These are phyloP conservation scores for Melampsora americana DNA, from an alignment of 1,284 basidiomycete genomes.

Conservation along the genomic window DNA sequence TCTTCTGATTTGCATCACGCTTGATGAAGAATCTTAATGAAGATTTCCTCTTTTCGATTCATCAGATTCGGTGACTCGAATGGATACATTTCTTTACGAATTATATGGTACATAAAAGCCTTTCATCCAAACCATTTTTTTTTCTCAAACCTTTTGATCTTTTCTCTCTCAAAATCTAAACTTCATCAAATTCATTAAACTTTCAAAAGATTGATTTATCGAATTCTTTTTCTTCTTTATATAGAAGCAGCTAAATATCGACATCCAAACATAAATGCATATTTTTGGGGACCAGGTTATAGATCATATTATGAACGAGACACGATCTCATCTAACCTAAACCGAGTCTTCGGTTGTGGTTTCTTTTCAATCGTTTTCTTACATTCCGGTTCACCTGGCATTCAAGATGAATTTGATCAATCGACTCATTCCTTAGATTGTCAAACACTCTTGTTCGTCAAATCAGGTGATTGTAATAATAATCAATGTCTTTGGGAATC, in stretches of 20 bases:
- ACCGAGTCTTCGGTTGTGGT: neutral
- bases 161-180: too few species aligned
- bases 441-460: neutral
- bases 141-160: too few species aligned
- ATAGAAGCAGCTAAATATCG: neutral
- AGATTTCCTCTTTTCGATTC: neutral
- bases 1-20: neutral
- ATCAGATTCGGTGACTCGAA: slow-evolving; percentile 6
- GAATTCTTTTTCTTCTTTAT: neutral
- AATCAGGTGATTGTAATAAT: neutral
- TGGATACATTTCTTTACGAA: neutral
- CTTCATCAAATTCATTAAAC: too few species aligned
- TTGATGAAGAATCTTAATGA: neutral
- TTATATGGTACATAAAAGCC: neutral
- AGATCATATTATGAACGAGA: neutral
- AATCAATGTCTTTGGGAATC: neutral
- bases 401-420: neutral
- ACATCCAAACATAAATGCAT: neutral
- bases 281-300: slow-evolving; percentile 1
- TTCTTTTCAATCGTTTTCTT: neutral
- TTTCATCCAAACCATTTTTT: neutral
- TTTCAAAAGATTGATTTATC: too few species aligned
- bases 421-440: neutral
- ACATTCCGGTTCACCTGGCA: neutral
- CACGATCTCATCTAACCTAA: neutral